phyloP scores from a whole-genome alignment of 2,329 filamentous ascomycete genomes.

The Claviceps monticola region DNA sequence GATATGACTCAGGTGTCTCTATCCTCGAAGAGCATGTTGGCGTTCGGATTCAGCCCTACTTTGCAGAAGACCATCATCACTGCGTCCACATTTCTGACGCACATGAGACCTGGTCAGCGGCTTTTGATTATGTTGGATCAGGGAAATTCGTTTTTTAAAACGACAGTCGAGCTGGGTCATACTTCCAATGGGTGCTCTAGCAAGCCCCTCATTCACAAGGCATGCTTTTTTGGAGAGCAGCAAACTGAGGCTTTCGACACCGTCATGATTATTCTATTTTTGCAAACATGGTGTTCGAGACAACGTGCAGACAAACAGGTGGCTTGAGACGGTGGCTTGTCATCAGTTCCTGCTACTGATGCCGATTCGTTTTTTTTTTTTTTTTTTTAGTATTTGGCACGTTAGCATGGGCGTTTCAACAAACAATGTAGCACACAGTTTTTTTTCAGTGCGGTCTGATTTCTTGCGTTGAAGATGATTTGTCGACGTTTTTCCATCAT shows the following conservation, averaged over 20 bases:
- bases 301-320: neutral
- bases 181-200: too few relatives aligned
- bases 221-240: neutral
- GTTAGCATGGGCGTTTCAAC: neutral
- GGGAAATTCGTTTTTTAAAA: conserved; percentile 20
- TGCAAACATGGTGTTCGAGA: neutral
- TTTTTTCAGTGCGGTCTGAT: neutral
- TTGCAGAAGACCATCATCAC: conserved; percentile 30
- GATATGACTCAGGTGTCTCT: conserved; percentile 24
- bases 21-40: conserved; percentile 25
- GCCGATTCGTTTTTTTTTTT: neutral
- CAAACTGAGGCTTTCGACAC: neutral
- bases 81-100: conserved; percentile 24
- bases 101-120: conserved; percentile 24
- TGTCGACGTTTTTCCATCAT: neutral
- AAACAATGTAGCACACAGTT: neutral
- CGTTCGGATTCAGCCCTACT: conserved; percentile 25
- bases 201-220: neutral
- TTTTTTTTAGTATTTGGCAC: neutral
- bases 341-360: neutral
- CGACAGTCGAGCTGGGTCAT: conserved; percentile 3
- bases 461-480: conserved; percentile 2
- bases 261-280: neutral
- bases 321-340: neutral
- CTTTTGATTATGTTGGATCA: conserved; percentile 16